phyloP scores from a whole-genome alignment of 352 stramenopile genomes.

The Globisporangium iwayamae region DNA sequence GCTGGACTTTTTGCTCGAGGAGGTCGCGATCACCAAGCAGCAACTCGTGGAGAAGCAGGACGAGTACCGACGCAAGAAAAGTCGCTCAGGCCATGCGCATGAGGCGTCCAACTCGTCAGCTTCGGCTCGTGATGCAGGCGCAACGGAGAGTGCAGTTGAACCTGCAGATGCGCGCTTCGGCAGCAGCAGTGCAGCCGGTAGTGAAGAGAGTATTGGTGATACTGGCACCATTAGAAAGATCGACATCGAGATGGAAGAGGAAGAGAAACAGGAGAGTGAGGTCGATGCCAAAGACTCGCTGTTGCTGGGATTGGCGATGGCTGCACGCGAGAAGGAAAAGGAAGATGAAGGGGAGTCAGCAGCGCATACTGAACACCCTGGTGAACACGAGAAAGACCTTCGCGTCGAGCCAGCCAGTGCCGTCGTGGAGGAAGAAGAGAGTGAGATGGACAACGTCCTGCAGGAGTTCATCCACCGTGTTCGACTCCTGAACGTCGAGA shows the following conservation, averaged over 20 bases:
- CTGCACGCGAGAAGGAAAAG: slow-evolving; percentile 3
- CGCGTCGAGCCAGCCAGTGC: background rate
- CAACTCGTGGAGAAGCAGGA: slow-evolving; percentile 54
- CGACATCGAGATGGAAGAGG: background rate
- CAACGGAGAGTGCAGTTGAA: background rate
- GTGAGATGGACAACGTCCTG: slow-evolving; percentile 62
- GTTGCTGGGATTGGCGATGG: slow-evolving; percentile 2
- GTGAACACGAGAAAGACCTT: background rate
- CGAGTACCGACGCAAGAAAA: slow-evolving; percentile 64
- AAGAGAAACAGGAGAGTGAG: slow-evolving; percentile 4
- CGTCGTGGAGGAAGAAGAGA: slow-evolving; percentile 42
- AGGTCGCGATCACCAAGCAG: slow-evolving; percentile 57
- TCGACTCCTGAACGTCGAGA: slow-evolving; percentile 64
- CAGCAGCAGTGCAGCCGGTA: slow-evolving; percentile 9
- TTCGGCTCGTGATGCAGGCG: background rate
- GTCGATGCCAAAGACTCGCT: background rate
- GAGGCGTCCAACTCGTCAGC: background rate
- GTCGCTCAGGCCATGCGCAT: slow-evolving; percentile 10
- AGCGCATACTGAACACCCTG: background rate
- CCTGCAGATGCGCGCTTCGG: slow-evolving; percentile 5
- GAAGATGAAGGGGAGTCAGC: slow-evolving; percentile 13
- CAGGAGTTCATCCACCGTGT: slow-evolving; percentile 65
- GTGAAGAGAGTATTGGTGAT: background rate
- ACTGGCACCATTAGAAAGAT: background rate
- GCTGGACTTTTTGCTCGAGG: slow-evolving; percentile 53